phyloP scores from a whole-genome alignment of 169 alveolate genomes.

The Cryptosporidium felis region DNA sequence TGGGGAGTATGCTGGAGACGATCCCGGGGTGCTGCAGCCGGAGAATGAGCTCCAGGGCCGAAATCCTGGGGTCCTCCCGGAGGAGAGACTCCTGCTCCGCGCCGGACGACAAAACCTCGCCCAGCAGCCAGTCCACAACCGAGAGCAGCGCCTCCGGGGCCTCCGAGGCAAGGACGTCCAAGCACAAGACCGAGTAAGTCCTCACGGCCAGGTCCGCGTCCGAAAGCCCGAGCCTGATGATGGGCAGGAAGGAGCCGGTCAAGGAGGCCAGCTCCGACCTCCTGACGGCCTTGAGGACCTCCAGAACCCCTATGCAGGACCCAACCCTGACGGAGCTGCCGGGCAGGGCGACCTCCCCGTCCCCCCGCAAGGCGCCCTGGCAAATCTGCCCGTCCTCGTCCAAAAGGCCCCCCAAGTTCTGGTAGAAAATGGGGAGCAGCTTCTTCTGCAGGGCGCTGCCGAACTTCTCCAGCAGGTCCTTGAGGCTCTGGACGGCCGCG shows the following conservation, averaged over 20 bases:
- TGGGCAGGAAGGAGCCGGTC: slow-evolving; percentile 1
- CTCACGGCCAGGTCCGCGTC: slow-evolving; percentile 37
- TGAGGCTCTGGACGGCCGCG: slow-evolving; percentile 33
- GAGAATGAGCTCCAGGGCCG: slow-evolving; percentile 37
- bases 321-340: slow-evolving; percentile 11
- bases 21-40: slow-evolving; percentile 42
- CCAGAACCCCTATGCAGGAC: slow-evolving; percentile 51
- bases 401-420: slow-evolving; percentile 41
- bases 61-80: background rate
- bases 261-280: background rate
- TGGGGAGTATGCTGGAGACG: slow-evolving; percentile 23
- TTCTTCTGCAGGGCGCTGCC: slow-evolving; percentile 34
- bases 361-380: background rate
- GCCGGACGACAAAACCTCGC: background rate
- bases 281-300: background rate
- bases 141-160: background rate
- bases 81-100: background rate
- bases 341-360: background rate
- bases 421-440: slow-evolving; percentile 53
- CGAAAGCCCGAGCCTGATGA: slow-evolving; percentile 1
- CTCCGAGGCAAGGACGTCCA: slow-evolving; percentile 28
- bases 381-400: background rate
- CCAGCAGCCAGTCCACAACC: slow-evolving; percentile 19
- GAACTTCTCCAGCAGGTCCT: slow-evolving; percentile 34
- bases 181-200: slow-evolving; percentile 20